Conservation (phyloP, 1,284 basidiomycete species). For the Xanthoconium separans region DNA sequence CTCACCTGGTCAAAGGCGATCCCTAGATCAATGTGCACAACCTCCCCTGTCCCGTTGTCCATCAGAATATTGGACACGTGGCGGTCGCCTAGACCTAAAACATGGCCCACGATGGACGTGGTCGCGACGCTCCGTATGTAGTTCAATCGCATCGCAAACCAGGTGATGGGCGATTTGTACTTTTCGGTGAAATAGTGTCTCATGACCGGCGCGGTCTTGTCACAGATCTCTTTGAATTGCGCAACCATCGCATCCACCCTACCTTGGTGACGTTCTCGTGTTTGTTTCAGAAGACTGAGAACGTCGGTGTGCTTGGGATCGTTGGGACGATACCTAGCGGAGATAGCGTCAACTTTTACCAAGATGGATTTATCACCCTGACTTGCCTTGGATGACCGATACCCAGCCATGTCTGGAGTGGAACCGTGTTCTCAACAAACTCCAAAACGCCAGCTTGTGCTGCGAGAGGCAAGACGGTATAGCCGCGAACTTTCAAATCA, state of each 20-base stretch:
- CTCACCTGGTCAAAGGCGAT: conserved; percentile 93
- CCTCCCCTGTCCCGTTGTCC: conserved; percentile 81
- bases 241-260: conserved; percentile 40
- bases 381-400: conserved; percentile 59
- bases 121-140: conserved; percentile 93
- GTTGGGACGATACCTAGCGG: conserved; percentile 42
- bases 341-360: conserved; percentile 20
- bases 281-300: conserved; percentile 19
- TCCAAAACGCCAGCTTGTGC: conserved; percentile 85
- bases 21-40: conserved; percentile 94
- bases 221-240: conserved; percentile 53
- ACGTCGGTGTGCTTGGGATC: conserved; percentile 31
- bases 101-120: conserved; percentile 91
- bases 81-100: conserved; percentile 91
- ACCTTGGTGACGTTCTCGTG: conserved; percentile 31
- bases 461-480: conserved; percentile 87
- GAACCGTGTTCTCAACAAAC: conserved; percentile 82
- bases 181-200: conserved; percentile 92
- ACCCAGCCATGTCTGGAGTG: conserved; percentile 65
- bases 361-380: conserved; percentile 12
- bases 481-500: conserved; percentile 75
- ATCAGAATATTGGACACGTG: conserved; percentile 93
- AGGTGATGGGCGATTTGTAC: conserved; percentile 83
- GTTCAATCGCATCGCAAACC: conserved; percentile 91
- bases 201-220: conserved; percentile 82